Evolutionary conservation across 2,329 filamentous ascomycete genomes (phyloP).

Genomic region (Bipolaris victoriae): DNA sequence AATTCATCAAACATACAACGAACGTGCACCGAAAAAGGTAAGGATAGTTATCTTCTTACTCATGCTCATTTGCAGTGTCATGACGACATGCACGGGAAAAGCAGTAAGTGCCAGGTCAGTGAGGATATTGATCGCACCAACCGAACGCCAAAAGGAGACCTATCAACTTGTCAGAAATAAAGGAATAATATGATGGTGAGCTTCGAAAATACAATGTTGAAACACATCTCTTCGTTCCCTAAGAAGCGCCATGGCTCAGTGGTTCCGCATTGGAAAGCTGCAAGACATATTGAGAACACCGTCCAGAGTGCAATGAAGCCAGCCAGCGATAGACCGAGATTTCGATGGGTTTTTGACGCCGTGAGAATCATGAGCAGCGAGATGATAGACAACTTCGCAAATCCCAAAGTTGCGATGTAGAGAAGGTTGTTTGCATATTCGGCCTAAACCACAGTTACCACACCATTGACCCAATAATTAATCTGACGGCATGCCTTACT

Average conservation of each 20-base stretch:
- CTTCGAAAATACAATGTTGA: constrained; percentile 31
- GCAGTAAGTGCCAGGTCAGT: constrained; percentile 43
- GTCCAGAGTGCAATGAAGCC: constrained; percentile 42
- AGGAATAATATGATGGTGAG: too few species aligned
- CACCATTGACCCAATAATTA: neutral
- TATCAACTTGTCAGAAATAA: constrained; percentile 4
- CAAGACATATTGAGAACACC: constrained; percentile 33
- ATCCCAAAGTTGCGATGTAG: constrained; percentile 43
- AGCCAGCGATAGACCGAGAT: constrained; percentile 34
- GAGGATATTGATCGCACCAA: constrained; percentile 41
- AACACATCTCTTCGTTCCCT: constrained; percentile 21
- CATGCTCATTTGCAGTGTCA: constrained; percentile 44
- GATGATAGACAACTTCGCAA: constrained; percentile 46
- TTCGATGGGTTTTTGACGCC: constrained; percentile 38
- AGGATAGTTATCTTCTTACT: constrained; percentile 45
- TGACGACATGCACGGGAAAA: constrained; percentile 44
- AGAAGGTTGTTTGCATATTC: constrained; percentile 46
- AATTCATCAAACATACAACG: constrained; percentile 29
- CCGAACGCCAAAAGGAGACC: constrained; percentile 41
- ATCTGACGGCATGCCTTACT: constrained; percentile 22
- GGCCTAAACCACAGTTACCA: constrained; percentile 23
- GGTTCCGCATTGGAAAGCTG: constrained; percentile 43
- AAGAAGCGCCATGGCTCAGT: constrained; percentile 37
- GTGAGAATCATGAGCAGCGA: constrained; percentile 45
- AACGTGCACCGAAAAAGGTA: constrained; percentile 41